phyloP scores from a whole-genome alignment of 2,329 filamentous ascomycete genomes.

The Sporothrix dimorphospora region DNA sequence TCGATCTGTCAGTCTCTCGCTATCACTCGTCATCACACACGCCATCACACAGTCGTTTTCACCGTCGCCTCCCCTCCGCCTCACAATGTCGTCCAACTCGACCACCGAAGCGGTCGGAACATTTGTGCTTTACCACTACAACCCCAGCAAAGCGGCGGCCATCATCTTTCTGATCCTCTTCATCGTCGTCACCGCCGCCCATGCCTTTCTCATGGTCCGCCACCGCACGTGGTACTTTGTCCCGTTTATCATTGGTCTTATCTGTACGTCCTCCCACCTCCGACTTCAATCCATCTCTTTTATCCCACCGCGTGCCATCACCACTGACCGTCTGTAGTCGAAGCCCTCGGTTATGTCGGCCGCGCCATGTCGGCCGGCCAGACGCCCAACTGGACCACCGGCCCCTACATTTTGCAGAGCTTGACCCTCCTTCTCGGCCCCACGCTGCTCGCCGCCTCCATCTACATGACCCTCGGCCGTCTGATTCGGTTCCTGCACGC shows the following conservation, averaged over 20 bases:
- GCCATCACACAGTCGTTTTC: no score
- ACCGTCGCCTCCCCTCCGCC: neutral
- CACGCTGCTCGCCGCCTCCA: slow-evolving; percentile 52
- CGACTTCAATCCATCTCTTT: neutral
- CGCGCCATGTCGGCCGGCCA: slow-evolving; percentile 33
- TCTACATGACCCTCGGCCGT: slow-evolving; percentile 56
- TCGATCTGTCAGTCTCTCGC: no score
- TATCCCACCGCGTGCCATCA: no score
- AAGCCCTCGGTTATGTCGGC: slow-evolving; percentile 26
- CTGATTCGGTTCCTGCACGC: slow-evolving; percentile 47
- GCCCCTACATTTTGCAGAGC: slow-evolving; percentile 48
- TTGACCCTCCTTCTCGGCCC: slow-evolving; percentile 52
- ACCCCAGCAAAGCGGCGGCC: slow-evolving; percentile 28
- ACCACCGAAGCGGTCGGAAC: neutral
- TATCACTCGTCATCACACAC: no score
- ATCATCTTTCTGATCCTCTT: slow-evolving; percentile 28
- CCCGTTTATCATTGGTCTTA: slow-evolving; percentile 30
- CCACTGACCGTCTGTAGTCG: slow-evolving; percentile 9
- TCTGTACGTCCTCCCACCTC: slow-evolving; percentile 26
- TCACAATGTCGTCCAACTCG: slow-evolving; percentile 1
- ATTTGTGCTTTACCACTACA: slow-evolving; percentile 24
- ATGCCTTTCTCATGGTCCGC: slow-evolving; percentile 25
- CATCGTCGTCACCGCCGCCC: slow-evolving; percentile 4
- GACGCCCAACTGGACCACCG: slow-evolving; percentile 37
- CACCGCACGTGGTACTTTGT: slow-evolving; percentile 28